A percentile compares a stretch with the other conserved stretches of the same genome.
Conservation (phyloP, 1,284 basidiomycete genomes). For the Cutaneotrichosporon arboriforme region DNA sequence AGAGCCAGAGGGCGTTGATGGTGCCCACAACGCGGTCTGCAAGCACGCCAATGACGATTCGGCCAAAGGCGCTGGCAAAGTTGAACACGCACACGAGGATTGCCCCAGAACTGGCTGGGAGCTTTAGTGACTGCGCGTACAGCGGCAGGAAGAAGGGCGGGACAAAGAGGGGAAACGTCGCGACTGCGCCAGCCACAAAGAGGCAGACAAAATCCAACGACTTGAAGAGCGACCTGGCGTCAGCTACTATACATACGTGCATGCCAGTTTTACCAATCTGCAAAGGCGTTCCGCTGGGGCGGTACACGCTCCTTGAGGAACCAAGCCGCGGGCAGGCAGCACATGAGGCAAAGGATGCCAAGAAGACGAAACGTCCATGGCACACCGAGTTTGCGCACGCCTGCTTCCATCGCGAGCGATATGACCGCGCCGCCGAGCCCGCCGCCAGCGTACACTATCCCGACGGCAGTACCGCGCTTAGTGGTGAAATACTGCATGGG, state of each 20-base stretch:
- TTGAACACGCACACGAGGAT: constrained; percentile 28
- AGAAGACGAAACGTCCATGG: constrained; percentile 18
- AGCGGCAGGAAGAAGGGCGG: constrained; percentile 46
- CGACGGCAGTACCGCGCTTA: constrained; percentile 35
- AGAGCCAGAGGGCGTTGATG: constrained; percentile 12
- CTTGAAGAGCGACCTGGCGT: constrained; percentile 29
- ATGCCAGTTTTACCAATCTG: not conserved
- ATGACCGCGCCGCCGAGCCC: constrained; percentile 42
- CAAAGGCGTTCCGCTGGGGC: not conserved
- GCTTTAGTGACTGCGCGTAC: constrained; percentile 35
- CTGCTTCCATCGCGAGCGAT: constrained; percentile 29
- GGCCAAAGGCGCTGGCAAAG: constrained; percentile 25
- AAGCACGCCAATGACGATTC: constrained; percentile 26
- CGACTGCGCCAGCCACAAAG: constrained; percentile 34
- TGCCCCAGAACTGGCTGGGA: constrained; percentile 28
- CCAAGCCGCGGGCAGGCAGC: constrained; percentile 12
- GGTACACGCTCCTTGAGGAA: constrained; percentile 8
- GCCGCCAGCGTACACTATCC: constrained; percentile 39
- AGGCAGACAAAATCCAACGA: constrained; percentile 34
- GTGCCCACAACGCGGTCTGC: constrained; percentile 18
- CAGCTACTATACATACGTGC: not conserved
- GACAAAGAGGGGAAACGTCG: constrained; percentile 43
- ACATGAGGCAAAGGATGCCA: constrained; percentile 7
- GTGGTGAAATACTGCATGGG: constrained; percentile 37
- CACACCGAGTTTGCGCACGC: constrained; percentile 28